A percentile compares a stretch with the other conserved stretches of the same genome.
Evolutionary conservation across 768 basidiomycete genomes (phyloP).

Genomic region (Podaxis carcinomalis): DNA sequence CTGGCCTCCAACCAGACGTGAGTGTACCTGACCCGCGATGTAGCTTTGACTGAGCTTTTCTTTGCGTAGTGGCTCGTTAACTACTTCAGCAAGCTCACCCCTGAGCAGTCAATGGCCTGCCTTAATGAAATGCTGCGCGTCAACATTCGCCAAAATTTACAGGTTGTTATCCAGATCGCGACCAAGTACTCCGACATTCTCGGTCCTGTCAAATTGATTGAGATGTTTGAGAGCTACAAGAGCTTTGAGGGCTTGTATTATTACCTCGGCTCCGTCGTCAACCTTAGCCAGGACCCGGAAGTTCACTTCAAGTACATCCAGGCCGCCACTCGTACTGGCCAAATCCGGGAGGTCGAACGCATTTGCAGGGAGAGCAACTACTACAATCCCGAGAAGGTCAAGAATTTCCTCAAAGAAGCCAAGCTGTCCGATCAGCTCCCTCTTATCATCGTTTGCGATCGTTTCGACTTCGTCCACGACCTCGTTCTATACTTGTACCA

Average conservation of each 20-base stretch:
- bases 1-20: constrained; percentile 79
- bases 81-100: constrained; percentile 95
- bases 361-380: constrained; percentile 96
- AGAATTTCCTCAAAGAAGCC: constrained; percentile 99
- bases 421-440: constrained; percentile 95
- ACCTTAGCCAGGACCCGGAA: constrained; percentile 92
- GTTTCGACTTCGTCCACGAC: constrained; percentile 99
- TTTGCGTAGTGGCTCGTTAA: constrained; percentile 81
- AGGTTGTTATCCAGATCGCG: constrained; percentile 94
- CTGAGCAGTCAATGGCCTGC: constrained; percentile 95
- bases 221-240: constrained; percentile 98
- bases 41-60: constrained; percentile 1
- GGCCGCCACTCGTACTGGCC: constrained; percentile 95
- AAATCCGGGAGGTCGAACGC: constrained; percentile 98
- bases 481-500: constrained; percentile 98
- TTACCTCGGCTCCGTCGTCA: constrained; percentile 97
- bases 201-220: constrained; percentile 95
- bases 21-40: constrained; percentile 20
- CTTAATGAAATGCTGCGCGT: constrained; percentile 95
- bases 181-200: constrained; percentile 99
- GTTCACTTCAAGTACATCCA: constrained; percentile 99
- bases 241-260: constrained; percentile 98
- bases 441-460: constrained; percentile 99
- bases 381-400: constrained; percentile 99
- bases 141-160: constrained; percentile 97